These are phyloP conservation scores for Huntiella bhutanensis DNA, from an alignment of 2,329 filamentous ascomycete species.

Conservation along the genomic window DNA sequence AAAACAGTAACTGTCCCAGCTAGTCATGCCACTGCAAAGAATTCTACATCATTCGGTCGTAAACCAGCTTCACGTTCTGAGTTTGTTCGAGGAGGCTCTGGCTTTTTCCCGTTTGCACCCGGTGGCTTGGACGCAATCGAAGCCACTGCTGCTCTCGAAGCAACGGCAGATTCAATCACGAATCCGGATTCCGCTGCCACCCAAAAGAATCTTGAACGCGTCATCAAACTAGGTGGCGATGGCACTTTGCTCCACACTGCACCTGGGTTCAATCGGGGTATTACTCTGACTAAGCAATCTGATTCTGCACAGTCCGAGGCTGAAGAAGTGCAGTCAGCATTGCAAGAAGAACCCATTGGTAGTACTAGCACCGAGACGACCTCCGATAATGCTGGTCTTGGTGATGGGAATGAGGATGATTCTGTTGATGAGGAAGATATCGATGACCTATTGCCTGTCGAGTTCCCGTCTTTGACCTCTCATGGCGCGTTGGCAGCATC, in stretches of 20 bases:
- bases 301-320: slow-evolving; percentile 46
- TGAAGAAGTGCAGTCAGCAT: slow-evolving; percentile 36
- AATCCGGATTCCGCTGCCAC: slow-evolving; percentile 20
- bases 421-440: slow-evolving; percentile 42
- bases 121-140: slow-evolving; percentile 78
- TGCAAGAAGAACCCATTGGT: slow-evolving; percentile 26
- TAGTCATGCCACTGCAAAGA: slow-evolving; percentile 79
- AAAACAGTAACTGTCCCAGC: slow-evolving; percentile 84
- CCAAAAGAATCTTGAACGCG: slow-evolving; percentile 49
- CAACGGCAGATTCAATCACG: slow-evolving; percentile 26
- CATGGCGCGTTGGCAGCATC: slow-evolving; percentile 57
- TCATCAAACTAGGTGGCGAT: slow-evolving; percentile 65
- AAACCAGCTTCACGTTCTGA: slow-evolving; percentile 76
- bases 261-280: slow-evolving; percentile 63
- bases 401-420: slow-evolving; percentile 15
- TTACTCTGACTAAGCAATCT: slow-evolving; percentile 42
- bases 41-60: slow-evolving; percentile 72
- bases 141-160: slow-evolving; percentile 66
- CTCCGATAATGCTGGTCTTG: not conserved
- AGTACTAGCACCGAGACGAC: not conserved
- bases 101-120: slow-evolving; percentile 86
- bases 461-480: slow-evolving; percentile 81
- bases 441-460: slow-evolving; percentile 71
- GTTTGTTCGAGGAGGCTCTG: slow-evolving; percentile 80
- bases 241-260: slow-evolving; percentile 64